Percentiles rank a stretch among this genome's conserved stretches.
Conservation (phyloP, 495 filamentous ascomycete genomes). For the Aspergillus wentii region DNA sequence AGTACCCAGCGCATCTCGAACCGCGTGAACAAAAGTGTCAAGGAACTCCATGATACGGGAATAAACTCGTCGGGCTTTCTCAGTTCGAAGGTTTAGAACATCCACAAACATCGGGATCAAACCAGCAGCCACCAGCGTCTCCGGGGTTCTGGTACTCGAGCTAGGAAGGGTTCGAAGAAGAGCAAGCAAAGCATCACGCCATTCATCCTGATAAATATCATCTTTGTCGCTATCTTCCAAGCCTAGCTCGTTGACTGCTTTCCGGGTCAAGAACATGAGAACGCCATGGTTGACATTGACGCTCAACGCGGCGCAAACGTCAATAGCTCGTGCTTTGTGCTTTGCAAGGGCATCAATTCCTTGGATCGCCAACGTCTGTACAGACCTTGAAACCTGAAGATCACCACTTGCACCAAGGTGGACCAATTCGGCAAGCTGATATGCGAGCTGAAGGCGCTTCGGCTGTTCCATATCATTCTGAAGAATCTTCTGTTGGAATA, state of each 20-base stretch:
- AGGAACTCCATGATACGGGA: conserved; percentile 78
- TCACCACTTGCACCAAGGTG: conserved; percentile 67
- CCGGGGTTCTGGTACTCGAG: conserved; percentile 63
- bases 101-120: conserved; percentile 87
- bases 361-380: conserved; percentile 79
- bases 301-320: conserved; percentile 81
- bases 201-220: conserved; percentile 66
- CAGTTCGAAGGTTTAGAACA: conserved; percentile 76
- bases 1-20: conserved; percentile 73
- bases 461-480: conserved; percentile 89
- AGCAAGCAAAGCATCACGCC: conserved; percentile 83
- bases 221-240: conserved; percentile 52
- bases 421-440: conserved; percentile 87
- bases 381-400: conserved; percentile 57
- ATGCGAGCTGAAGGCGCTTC: conserved; percentile 79
- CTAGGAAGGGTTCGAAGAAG: conserved; percentile 69
- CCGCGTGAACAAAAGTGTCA: conserved; percentile 76
- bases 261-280: conserved; percentile 88
- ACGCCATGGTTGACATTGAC: conserved; percentile 95
- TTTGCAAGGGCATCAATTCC: conserved; percentile 77
- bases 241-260: conserved; percentile 76
- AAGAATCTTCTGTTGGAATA: conserved; percentile 78
- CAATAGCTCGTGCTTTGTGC: conserved; percentile 68
- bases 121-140: conserved; percentile 77
- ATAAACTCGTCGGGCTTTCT: conserved; percentile 75